These are phyloP conservation scores for Mucor circinelloides DNA, from an alignment of 371 early-diverging fungal genomes.

Conservation along the genomic window DNA sequence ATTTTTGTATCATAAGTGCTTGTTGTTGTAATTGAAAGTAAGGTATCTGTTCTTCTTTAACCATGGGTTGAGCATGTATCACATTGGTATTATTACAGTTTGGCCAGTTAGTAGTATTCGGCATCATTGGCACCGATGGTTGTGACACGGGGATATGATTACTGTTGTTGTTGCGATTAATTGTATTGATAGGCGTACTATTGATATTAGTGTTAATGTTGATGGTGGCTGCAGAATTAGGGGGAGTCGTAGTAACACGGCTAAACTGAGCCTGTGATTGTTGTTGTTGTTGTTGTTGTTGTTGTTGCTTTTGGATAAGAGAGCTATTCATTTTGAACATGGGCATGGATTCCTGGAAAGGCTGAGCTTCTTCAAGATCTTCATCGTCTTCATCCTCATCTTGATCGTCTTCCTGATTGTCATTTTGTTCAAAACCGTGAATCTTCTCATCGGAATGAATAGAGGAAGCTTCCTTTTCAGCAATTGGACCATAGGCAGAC, in stretches of 20 bases:
- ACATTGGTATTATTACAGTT: neutral
- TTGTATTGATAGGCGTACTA: neutral
- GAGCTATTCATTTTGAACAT: neutral
- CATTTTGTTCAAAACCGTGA: neutral
- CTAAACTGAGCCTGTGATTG: neutral
- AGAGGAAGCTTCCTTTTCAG: neutral
- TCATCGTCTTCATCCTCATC: constrained; percentile 1
- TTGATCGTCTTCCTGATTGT: neutral
- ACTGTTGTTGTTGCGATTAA: neutral
- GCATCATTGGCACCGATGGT: constrained; percentile 14
- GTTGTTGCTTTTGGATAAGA: neutral
- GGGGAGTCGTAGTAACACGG: neutral
- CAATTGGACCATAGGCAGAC: neutral
- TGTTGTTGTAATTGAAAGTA: constrained; percentile 2
- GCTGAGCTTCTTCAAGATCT: neutral
- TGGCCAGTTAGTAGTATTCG: constrained; percentile 14
- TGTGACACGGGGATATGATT: constrained; percentile 12
- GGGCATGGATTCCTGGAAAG: neutral
- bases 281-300: neutral
- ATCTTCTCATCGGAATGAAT: neutral
- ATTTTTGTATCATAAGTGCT: constrained; percentile 2
- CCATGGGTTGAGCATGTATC: neutral
- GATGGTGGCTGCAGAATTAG: neutral
- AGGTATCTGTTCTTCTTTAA: neutral
- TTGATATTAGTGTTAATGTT: neutral